Percentiles rank a stretch among this genome's conserved stretches.
phyloP scores from a whole-genome alignment of 805 yeast genomes.

The Ascoidea rubescens region DNA sequence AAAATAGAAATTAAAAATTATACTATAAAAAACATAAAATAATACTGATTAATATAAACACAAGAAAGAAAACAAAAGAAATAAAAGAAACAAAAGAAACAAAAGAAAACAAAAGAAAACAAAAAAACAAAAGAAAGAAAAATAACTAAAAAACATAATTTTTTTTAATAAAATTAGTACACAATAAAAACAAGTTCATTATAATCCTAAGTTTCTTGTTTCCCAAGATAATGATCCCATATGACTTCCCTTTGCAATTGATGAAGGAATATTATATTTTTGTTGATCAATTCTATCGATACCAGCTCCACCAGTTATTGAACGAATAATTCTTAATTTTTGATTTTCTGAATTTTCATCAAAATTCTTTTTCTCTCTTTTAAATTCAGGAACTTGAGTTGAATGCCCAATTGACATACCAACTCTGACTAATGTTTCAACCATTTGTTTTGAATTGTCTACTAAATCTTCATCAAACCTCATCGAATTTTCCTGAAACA shows the following conservation, averaged over 20 bases:
- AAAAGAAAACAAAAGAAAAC: background rate
- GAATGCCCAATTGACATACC: slow-evolving; percentile 89
- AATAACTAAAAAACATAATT: background rate
- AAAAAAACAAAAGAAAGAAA: background rate
- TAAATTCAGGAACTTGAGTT: slow-evolving; percentile 31
- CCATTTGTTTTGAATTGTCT: slow-evolving; percentile 48
- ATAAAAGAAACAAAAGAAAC: background rate
- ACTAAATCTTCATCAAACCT: slow-evolving; percentile 62
- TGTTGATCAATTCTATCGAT: background rate
- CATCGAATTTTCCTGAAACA: slow-evolving; percentile 40
- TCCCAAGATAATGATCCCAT: slow-evolving; percentile 7
- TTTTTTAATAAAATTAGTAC: background rate
- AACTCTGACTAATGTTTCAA: slow-evolving; percentile 77
- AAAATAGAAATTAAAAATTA: too few species aligned
- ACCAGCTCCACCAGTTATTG: slow-evolving; percentile 39
- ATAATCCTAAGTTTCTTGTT: slow-evolving; percentile 5
- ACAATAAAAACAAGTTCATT: background rate
- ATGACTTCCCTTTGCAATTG: background rate
- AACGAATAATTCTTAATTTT: slow-evolving; percentile 37
- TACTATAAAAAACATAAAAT: too few species aligned
- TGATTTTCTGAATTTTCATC: slow-evolving; percentile 30
- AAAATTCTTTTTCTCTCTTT: slow-evolving; percentile 32
- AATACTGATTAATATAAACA: too few species aligned
- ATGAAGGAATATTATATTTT: background rate
- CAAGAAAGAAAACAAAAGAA: background rate